A percentile compares a stretch with the other conserved stretches of the same genome.
Conservation (phyloP, 345 rosid species). For the Eucalyptus cladocalyx region DNA sequence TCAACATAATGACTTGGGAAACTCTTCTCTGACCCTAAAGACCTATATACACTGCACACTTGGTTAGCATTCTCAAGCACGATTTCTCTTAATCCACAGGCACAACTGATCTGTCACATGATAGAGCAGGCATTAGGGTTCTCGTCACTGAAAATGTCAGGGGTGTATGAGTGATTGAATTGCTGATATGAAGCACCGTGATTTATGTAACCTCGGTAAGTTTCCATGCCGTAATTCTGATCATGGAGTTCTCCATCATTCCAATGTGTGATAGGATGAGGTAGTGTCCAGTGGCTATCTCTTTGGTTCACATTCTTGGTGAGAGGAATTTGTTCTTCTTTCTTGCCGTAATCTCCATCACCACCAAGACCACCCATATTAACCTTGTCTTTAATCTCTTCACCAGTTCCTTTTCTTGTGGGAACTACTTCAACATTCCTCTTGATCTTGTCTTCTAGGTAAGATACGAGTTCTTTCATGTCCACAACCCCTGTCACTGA, state of each 20-base stretch:
- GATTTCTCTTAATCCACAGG: neutral
- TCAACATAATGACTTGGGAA: neutral
- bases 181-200: neutral
- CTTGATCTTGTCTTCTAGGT: neutral
- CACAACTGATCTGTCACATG: neutral
- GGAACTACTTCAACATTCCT: neutral
- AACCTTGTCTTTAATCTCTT: neutral
- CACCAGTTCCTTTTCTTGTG: neutral
- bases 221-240: neutral
- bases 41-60: neutral
- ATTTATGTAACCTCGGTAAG: neutral
- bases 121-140: neutral
- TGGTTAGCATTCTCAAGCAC: neutral
- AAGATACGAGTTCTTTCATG: neutral
- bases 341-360: neutral
- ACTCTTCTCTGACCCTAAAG: neutral
- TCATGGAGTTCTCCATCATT: neutral
- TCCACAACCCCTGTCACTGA: neutral
- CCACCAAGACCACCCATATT: neutral
- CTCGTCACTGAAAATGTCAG: neutral
- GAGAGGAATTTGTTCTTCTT: neutral
- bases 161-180: neutral
- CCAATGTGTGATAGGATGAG: neutral
- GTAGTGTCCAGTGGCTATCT: neutral
- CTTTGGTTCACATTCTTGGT: neutral